phyloP scores from a whole-genome alignment of 768 basidiomycete genomes.

The Suillus weaverae region DNA sequence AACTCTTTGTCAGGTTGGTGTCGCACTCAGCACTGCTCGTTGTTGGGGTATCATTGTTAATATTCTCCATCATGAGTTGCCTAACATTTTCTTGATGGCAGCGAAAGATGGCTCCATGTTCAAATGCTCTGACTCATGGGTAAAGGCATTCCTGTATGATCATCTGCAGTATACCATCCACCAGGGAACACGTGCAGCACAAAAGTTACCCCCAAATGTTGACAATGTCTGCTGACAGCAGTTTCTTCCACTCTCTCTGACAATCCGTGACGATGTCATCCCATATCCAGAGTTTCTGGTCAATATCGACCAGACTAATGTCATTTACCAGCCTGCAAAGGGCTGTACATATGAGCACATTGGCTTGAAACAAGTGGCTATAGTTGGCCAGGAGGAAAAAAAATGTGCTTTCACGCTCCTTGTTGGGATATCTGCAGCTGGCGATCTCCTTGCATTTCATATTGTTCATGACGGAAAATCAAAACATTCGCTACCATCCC shows the following conservation, averaged over 20 bases:
- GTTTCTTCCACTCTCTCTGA: constrained; percentile 22
- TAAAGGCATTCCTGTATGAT: constrained; percentile 19
- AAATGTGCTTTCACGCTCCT: constrained; percentile 40
- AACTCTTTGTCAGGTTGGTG: no score
- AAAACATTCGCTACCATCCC: constrained; percentile 18
- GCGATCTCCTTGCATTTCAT: constrained; percentile 34
- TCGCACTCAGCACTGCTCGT: no score
- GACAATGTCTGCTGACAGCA: constrained; percentile 19
- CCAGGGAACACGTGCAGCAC: constrained; percentile 32
- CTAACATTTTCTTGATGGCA: no score
- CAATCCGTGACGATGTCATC: constrained; percentile 28
- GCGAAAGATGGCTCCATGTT: no score
- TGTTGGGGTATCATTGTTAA: no score
- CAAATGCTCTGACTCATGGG: no score
- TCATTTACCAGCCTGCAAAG: constrained; percentile 6
- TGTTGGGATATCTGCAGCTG: constrained; percentile 28
- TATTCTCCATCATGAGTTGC: no score
- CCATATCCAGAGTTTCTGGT: constrained; percentile 21
- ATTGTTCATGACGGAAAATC: constrained; percentile 33
- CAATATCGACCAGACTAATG: constrained; percentile 41
- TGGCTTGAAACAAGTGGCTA: constrained; percentile 34
- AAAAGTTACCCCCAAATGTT: constrained; percentile 36
- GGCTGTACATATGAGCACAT: constrained; percentile 10
- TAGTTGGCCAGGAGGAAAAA: constrained; percentile 36
- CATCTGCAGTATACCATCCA: constrained; percentile 13